A percentile compares a stretch with the other conserved stretches of the same genome.
These are phyloP conservation scores for Rhizopus delemar DNA, from an alignment of 371 early-diverging fungal species.

Conservation along the genomic window DNA sequence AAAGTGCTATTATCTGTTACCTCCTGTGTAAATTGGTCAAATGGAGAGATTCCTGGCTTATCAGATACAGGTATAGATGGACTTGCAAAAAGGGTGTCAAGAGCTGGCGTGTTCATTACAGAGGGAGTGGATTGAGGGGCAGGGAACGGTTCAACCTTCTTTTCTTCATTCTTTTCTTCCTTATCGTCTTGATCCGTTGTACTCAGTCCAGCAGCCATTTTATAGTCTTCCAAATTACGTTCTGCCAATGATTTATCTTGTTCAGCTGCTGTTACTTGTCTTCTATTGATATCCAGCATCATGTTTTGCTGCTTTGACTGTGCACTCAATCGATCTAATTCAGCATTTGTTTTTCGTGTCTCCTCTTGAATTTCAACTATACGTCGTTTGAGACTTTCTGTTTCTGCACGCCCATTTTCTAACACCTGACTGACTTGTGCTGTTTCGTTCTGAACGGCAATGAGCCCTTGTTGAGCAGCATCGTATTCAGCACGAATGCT, in stretches of 20 bases:
- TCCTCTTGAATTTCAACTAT: slow-evolving; percentile 45
- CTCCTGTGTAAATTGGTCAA: slow-evolving; percentile 4
- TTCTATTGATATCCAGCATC: slow-evolving; percentile 51
- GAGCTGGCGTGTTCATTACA: slow-evolving; percentile 19
- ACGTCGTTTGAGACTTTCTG: slow-evolving; percentile 35
- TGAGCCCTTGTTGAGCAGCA: slow-evolving; percentile 33
- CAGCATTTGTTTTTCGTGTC: slow-evolving; percentile 24
- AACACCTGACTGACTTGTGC: slow-evolving; percentile 33
- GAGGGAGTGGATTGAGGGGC: slow-evolving; percentile 4
- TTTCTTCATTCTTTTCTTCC: slow-evolving; percentile 1
- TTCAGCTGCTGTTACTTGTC: slow-evolving; percentile 54
- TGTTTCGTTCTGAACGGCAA: slow-evolving; percentile 29
- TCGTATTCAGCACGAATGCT: slow-evolving; percentile 34
- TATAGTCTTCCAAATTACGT: slow-evolving; percentile 41
- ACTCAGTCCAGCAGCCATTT: slow-evolving; percentile 31
- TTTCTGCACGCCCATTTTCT: slow-evolving; percentile 40
- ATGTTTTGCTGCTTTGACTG: slow-evolving; percentile 48
- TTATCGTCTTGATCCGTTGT: neutral
- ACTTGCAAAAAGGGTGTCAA: slow-evolving; percentile 20
- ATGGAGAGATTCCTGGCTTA: slow-evolving; percentile 13
- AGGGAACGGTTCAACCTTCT: slow-evolving; percentile 1
- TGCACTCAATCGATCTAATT: slow-evolving; percentile 34
- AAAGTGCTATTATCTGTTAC: too few relatives aligned
- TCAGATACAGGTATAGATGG: slow-evolving; percentile 1
- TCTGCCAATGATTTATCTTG: slow-evolving; percentile 45